Evolutionary conservation across 75 land plant genomes (phyloP).

Genomic region (Pseudotsuga menziesii): DNA sequence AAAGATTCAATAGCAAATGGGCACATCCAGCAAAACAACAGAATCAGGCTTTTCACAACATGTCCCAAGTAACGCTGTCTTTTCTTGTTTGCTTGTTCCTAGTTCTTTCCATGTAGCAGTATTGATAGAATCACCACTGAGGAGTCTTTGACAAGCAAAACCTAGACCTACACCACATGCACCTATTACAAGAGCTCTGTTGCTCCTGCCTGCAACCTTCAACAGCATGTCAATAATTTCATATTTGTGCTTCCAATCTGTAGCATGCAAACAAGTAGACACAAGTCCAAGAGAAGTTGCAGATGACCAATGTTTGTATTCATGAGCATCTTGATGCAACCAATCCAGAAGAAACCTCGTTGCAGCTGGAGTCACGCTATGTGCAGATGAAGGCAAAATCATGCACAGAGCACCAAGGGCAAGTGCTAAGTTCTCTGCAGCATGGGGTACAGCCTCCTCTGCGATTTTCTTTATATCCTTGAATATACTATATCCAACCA

Average conservation of each 20-base stretch:
- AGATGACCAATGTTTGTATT: conserved; percentile 70
- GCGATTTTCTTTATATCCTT: conserved; percentile 39
- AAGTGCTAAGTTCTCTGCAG: conserved; percentile 53
- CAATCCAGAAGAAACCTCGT: conserved; percentile 48
- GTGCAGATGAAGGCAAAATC: conserved; percentile 53
- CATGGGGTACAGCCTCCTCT: conserved; percentile 49
- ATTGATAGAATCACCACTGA: too few relatives aligned
- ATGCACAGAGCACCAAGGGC: conserved; percentile 65
- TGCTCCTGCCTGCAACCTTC: conserved; percentile 41
- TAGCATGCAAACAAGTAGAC: conserved; percentile 44
- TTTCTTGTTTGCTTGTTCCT: too few relatives aligned
- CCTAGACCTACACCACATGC: too few relatives aligned
- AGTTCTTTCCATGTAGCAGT: too few relatives aligned
- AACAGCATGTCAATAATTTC: conserved; percentile 39
- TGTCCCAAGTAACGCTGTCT: conserved; percentile 38
- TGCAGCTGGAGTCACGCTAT: conserved; percentile 29
- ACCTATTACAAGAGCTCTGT: too few relatives aligned
- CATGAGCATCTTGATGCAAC: conserved; percentile 64
- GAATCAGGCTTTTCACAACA: conserved; percentile 27
- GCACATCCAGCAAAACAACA: too few relatives aligned
- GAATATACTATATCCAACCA: conserved; percentile 57
- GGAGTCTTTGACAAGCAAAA: too few relatives aligned
- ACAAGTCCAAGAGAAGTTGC: conserved; percentile 67
- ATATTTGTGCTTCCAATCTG: conserved; percentile 40
- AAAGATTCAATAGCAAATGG: too few relatives aligned